Evolutionary conservation across 176 grass and related monocot genomes (phyloP).

Genomic region (Typha latifolia): DNA sequence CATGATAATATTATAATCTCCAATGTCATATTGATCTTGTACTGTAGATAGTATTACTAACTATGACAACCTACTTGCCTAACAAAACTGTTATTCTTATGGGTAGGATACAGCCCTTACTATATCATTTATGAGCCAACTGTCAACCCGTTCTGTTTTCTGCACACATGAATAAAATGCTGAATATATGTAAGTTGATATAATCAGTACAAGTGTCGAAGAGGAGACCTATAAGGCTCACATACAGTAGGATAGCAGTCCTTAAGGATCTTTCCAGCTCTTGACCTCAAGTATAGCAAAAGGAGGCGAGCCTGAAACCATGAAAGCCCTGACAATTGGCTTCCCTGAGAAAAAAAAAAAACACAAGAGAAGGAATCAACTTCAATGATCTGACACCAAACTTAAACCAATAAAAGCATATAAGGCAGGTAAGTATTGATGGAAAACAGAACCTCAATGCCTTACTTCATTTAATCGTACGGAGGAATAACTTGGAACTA

Average conservation of each 20-base stretch:
- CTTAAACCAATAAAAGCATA: neutral
- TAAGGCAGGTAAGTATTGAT: neutral
- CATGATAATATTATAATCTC: neutral
- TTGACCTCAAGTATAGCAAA: constrained; percentile 76
- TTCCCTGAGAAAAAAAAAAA: constrained; percentile 36
- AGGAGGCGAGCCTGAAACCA: constrained; percentile 49
- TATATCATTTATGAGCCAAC: constrained; percentile 54
- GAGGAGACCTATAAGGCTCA: constrained; percentile 6
- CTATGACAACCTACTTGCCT: neutral
- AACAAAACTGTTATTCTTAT: constrained; percentile 3
- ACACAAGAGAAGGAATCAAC: neutral
- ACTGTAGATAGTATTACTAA: neutral
- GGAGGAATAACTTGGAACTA: constrained; percentile 67
- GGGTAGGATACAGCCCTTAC: constrained; percentile 86
- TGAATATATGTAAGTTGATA: constrained; percentile 3
- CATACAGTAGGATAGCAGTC: constrained; percentile 77
- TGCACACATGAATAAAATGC: constrained; percentile 26
- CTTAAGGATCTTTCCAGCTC: constrained; percentile 56
- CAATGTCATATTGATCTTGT: neutral
- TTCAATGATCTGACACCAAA: neutral
- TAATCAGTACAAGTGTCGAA: neutral
- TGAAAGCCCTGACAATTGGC: constrained; percentile 50
- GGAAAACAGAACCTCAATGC: neutral
- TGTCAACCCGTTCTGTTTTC: constrained; percentile 72
- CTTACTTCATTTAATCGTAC: constrained; percentile 64